Evolutionary conservation across 129 eudicot species (phyloP).

Genomic region (Cynara cardunculus): DNA sequence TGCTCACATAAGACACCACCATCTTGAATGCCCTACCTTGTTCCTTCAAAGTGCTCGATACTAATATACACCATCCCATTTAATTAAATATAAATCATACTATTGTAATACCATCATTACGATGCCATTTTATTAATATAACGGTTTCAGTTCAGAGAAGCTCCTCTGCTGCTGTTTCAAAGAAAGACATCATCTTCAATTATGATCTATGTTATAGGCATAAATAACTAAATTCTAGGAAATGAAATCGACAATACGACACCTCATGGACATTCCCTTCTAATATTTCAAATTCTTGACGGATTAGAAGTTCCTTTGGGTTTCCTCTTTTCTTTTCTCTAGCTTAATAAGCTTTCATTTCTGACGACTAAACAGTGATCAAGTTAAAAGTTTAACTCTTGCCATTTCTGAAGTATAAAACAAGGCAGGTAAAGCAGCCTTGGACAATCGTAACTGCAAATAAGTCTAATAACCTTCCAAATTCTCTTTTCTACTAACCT

Average conservation of each 20-base stretch:
- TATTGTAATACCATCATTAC: neutral
- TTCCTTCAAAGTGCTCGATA: neutral
- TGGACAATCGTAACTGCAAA: too few species aligned
- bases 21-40: neutral
- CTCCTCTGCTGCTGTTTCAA: neutral
- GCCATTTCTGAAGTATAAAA: too few species aligned
- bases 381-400: neutral
- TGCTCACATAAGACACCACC: neutral
- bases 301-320: neutral
- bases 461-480: too few species aligned
- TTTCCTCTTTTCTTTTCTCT: neutral
- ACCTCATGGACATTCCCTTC: neutral
- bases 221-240: neutral
- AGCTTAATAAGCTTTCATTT: neutral
- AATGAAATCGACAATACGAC: neutral
- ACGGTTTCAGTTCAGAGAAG: neutral
- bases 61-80: neutral
- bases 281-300: neutral
- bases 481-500: too few species aligned
- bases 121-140: neutral
- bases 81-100: neutral
- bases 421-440: too few species aligned
- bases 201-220: neutral
- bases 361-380: neutral
- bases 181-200: neutral